Evolutionary conservation across 495 filamentous ascomycete genomes (phyloP).

Genomic region (Mytilinidion resinicola): DNA sequence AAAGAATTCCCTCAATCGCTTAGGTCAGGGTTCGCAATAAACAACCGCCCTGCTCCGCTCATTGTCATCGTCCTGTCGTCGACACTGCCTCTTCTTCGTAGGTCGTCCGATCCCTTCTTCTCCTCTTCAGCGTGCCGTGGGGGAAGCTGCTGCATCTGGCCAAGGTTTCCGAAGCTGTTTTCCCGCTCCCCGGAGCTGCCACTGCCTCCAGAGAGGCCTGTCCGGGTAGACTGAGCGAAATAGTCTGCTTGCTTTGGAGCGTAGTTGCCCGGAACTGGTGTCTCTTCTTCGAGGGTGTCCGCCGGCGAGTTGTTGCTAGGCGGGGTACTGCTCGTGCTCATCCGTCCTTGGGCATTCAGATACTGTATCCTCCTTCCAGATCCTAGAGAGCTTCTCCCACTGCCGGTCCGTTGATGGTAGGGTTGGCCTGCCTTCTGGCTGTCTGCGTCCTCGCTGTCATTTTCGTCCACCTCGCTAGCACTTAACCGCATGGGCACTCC

Average conservation of each 20-base stretch:
- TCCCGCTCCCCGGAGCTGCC: slow-evolving; percentile 47
- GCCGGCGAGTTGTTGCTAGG: slow-evolving; percentile 34
- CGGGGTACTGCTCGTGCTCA: slow-evolving; percentile 67
- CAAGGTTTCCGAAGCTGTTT: slow-evolving; percentile 50
- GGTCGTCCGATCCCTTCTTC: slow-evolving; percentile 67
- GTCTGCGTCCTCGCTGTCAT: slow-evolving; percentile 61
- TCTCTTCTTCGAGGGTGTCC: slow-evolving; percentile 49
- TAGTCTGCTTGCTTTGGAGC: slow-evolving; percentile 33
- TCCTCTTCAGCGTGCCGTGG: slow-evolving; percentile 46
- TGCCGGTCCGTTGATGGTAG: slow-evolving; percentile 68
- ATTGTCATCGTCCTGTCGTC: slow-evolving; percentile 83
- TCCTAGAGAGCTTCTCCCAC: slow-evolving; percentile 69
- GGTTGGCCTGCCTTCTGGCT: slow-evolving; percentile 43
- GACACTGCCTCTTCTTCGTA: slow-evolving; percentile 81
- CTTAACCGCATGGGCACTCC: slow-evolving; percentile 85
- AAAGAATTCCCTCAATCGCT: slow-evolving; percentile 47
- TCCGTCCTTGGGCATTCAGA: slow-evolving; percentile 28
- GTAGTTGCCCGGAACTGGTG: slow-evolving; percentile 43
- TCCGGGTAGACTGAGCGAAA: slow-evolving; percentile 33
- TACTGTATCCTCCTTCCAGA: slow-evolving; percentile 42
- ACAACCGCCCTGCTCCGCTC: slow-evolving; percentile 68
- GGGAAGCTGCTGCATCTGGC: slow-evolving; percentile 44
- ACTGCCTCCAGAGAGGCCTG: slow-evolving; percentile 47
- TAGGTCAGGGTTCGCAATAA: slow-evolving; percentile 89
- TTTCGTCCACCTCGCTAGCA: slow-evolving; percentile 87